Evolutionary conservation across 2,329 filamentous ascomycete species (phyloP).

Genomic region (Cercospora sp.): DNA sequence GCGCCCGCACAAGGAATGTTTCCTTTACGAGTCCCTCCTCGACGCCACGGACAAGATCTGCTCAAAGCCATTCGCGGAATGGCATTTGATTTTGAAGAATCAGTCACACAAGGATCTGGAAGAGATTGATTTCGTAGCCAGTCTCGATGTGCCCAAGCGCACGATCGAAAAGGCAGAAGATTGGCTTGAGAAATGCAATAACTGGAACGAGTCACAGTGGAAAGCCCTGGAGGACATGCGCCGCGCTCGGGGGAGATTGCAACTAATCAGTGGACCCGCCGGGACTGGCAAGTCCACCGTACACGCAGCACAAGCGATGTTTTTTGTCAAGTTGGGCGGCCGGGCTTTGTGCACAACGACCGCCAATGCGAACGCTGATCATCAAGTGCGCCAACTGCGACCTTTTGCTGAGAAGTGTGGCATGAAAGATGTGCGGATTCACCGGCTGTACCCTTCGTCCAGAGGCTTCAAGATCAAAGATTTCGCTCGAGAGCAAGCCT

Average conservation of each 20-base stretch:
- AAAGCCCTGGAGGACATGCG: neutral
- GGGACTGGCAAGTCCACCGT: constrained; percentile 13
- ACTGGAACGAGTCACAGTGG: constrained; percentile 8
- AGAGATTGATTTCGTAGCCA: neutral
- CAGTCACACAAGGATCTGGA: neutral
- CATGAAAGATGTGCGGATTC: neutral
- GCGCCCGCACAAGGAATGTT: no score
- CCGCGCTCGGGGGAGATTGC: neutral
- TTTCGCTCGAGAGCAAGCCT: neutral
- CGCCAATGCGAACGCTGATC: constrained; percentile 7
- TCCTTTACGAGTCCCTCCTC: no score
- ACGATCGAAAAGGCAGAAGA: neutral
- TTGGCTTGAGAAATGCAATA: neutral
- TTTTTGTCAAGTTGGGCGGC: constrained; percentile 8
- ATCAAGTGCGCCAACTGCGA: neutral
- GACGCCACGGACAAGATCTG: no score
- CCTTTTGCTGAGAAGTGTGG: neutral
- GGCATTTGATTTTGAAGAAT: neutral
- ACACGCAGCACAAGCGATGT: neutral
- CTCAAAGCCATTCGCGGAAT: no score
- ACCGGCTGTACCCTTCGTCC: neutral
- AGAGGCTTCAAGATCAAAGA: neutral
- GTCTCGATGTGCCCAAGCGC: neutral
- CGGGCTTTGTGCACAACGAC: constrained; percentile 9
- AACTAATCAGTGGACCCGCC: constrained; percentile 3